These are phyloP conservation scores for Solanum stenotomum DNA, from an alignment of 257 asterid genomes.

Conservation along the genomic window DNA sequence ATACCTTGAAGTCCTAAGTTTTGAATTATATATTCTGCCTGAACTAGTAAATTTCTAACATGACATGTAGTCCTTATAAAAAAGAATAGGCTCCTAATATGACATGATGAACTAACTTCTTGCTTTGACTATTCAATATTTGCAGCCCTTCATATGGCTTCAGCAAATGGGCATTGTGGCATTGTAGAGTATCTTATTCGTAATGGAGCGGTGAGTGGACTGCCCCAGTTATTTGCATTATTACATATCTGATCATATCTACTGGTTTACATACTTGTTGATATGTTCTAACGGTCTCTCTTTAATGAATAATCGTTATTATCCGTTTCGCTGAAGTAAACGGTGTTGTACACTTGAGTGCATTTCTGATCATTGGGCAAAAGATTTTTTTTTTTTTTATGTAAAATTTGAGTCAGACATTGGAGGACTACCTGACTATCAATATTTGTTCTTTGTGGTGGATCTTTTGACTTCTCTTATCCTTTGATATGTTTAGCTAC, in stretches of 20 bases:
- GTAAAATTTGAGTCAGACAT: background rate
- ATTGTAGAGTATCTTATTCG: constrained; percentile 61
- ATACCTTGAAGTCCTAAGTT: background rate
- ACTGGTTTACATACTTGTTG: background rate
- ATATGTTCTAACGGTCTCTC: background rate
- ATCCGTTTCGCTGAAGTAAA: background rate
- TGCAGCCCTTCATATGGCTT: constrained; percentile 96
- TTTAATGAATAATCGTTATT: background rate
- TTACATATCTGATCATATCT: background rate
- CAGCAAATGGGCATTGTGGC: constrained; percentile 78
- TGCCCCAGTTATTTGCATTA: background rate
- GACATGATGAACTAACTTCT: background rate
- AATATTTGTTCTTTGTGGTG: background rate
- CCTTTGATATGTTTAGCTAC: background rate
- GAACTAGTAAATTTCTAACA: background rate
- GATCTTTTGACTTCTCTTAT: background rate
- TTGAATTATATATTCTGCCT: background rate
- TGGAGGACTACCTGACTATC: background rate
- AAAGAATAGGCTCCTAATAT: background rate
- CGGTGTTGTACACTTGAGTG: background rate
- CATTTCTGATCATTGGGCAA: background rate
- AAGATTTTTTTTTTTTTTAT: no score
- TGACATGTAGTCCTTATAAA: background rate
- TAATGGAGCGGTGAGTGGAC: constrained; percentile 60
- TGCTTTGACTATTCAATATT: background rate